Conservation (phyloP, 2,329 filamentous ascomycete genomes). For the Ascochyta koolunga region DNA sequence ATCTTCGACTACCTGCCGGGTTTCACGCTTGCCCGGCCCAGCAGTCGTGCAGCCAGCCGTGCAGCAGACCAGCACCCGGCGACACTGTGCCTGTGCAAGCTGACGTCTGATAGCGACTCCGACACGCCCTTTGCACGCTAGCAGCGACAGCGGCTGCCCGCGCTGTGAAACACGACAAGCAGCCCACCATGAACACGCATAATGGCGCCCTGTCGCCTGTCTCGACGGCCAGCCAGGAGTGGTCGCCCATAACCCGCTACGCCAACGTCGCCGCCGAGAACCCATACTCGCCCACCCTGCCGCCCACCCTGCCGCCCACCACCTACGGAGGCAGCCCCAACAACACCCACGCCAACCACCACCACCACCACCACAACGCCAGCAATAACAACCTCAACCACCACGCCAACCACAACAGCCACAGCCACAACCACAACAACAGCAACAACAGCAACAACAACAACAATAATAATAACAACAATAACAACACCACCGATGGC, state of each 20-base stretch:
- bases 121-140: background rate
- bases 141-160: constrained; percentile 20
- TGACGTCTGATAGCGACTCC: too few species aligned
- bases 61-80: constrained; percentile 1
- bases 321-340: constrained; percentile 42
- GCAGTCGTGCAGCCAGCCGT: too few species aligned
- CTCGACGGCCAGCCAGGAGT: constrained; percentile 49
- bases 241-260: constrained; percentile 50
- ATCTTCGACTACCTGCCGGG: background rate
- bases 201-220: constrained; percentile 50
- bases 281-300: constrained; percentile 47
- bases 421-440: too few species aligned
- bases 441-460: constrained; percentile 32
- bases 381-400: too few species aligned
- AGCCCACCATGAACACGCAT: constrained; percentile 43
- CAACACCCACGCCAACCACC: constrained; percentile 38
- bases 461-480: constrained; percentile 42
- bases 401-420: too few species aligned
- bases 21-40: constrained; percentile 1
- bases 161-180: constrained; percentile 27
- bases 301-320: constrained; percentile 44
- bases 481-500: constrained; percentile 48
- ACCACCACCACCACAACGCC: too few species aligned
- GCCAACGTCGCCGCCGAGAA: constrained; percentile 45
- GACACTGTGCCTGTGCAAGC: background rate